Percentiles rank a stretch among this genome's conserved stretches.
Evolutionary conservation across 768 basidiomycete genomes (phyloP).

Genomic region (Leccinellum luteum): DNA sequence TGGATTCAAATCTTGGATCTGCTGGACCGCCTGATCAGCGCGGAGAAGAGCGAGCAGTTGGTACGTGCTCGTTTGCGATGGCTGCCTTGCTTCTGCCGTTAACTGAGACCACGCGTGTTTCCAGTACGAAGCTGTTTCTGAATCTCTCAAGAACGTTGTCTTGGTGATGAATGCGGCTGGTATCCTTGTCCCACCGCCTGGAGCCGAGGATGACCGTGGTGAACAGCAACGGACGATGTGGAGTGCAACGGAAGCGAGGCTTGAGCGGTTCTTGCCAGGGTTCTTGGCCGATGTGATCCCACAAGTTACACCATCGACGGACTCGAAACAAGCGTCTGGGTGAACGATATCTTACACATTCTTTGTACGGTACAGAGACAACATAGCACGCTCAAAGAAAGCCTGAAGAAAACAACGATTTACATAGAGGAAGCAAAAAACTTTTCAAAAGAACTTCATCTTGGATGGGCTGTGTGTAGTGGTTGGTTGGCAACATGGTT

Average conservation of each 20-base stretch:
- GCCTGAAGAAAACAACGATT: no score
- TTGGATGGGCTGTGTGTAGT: conserved; percentile 57
- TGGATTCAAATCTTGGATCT: conserved; percentile 91
- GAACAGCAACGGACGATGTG: conserved; percentile 72
- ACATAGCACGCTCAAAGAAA: not conserved
- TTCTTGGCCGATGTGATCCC: conserved; percentile 74
- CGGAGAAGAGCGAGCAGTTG: conserved; percentile 81
- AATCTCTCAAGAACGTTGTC: conserved; percentile 94
- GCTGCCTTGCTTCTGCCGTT: not conserved
- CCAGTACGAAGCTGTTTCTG: conserved; percentile 92
- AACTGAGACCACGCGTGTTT: conserved; percentile 1
- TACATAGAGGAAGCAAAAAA: not conserved
- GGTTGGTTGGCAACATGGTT: not conserved
- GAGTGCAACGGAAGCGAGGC: conserved; percentile 79
- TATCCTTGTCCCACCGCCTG: conserved; percentile 65
- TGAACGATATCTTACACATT: conserved; percentile 8
- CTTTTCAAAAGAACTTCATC: conserved; percentile 52
- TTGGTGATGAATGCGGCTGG: conserved; percentile 92
- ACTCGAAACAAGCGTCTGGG: conserved; percentile 12
- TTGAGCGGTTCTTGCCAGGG: conserved; percentile 90
- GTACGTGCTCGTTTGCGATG: conserved; percentile 39
- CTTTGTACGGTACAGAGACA: conserved; percentile 1
- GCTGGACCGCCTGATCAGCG: conserved; percentile 84
- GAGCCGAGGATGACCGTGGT: conserved; percentile 44
- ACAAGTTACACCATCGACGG: conserved; percentile 4